These are phyloP conservation scores for Colletotrichum sojae DNA, from an alignment of 2,329 filamentous ascomycete genomes.

Conservation along the genomic window DNA sequence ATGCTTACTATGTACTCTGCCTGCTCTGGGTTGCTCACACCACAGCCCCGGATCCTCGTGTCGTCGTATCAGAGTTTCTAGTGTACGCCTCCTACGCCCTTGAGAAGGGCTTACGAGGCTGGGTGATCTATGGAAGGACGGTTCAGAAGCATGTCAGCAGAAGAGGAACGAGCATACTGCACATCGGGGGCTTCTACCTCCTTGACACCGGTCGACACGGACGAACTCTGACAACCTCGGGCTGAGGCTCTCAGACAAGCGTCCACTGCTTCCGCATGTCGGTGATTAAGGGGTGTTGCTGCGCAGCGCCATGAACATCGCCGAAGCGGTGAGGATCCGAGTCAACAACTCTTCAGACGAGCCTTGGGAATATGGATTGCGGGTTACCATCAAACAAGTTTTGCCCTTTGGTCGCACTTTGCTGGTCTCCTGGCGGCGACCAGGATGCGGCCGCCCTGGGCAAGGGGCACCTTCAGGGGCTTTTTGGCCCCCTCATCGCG, in stretches of 20 bases:
- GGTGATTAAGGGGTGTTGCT: not conserved
- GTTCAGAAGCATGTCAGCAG: constrained; percentile 1
- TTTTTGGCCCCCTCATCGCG: not conserved
- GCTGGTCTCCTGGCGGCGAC: constrained; percentile 2
- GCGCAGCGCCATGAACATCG: constrained; percentile 16
- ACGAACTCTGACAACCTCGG: not conserved
- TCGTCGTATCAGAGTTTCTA: constrained; percentile 13
- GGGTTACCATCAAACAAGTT: constrained; percentile 23
- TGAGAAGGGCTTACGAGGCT: not conserved
- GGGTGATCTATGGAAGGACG: constrained; percentile 1
- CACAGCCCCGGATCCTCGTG: constrained; percentile 12
- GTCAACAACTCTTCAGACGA: constrained; percentile 35
- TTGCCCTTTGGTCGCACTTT: not conserved
- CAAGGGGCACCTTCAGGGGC: constrained; percentile 26
- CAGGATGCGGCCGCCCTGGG: constrained; percentile 2
- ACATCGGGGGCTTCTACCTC: not conserved
- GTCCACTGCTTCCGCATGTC: constrained; percentile 10
- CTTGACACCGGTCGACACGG: not conserved
- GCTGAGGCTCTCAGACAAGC: constrained; percentile 6
- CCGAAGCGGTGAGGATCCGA: constrained; percentile 25
- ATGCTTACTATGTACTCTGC: constrained; percentile 16
- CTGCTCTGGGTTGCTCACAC: not conserved
- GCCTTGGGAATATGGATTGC: constrained; percentile 16
- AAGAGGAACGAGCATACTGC: not conserved
- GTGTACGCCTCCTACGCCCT: not conserved